Evolutionary conservation across 2,329 filamentous ascomycete genomes (phyloP).

Genomic region (Botrytis byssoidea): DNA sequence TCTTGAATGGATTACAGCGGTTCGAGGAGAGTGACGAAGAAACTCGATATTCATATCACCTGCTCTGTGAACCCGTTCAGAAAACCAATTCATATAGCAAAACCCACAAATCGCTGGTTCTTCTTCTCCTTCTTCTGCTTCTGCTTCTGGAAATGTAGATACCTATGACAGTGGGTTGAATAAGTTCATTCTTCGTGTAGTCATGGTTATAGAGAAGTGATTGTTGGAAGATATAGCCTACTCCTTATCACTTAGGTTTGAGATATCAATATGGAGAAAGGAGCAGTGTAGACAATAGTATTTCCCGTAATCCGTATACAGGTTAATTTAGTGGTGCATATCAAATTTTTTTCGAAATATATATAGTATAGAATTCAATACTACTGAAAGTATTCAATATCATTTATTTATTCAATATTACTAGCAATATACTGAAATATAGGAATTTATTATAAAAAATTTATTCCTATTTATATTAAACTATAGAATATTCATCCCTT

Average conservation of each 20-base stretch:
- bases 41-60: not conserved
- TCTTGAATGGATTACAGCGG: not conserved
- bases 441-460: too few species aligned
- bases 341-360: too few species aligned
- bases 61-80: not conserved
- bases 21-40: not conserved
- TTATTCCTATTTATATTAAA: too few species aligned
- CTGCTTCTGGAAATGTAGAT: not conserved
- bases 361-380: too few species aligned
- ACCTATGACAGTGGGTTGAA: not conserved
- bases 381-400: too few species aligned
- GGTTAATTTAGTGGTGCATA: too few species aligned
- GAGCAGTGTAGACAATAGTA: too few species aligned
- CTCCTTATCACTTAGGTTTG: not conserved
- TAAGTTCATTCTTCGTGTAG: not conserved
- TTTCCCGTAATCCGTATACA: too few species aligned
- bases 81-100: not conserved
- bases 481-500: too few species aligned
- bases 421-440: too few species aligned
- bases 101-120: not conserved
- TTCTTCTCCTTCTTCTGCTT: not conserved
- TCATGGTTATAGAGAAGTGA: not conserved
- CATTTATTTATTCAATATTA: too few species aligned
- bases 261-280: not conserved
- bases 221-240: not conserved